A percentile compares a stretch with the other conserved stretches of the same genome.
These are phyloP conservation scores for Knoxia roxburghii DNA, from an alignment of 257 asterid genomes.

Conservation along the genomic window DNA sequence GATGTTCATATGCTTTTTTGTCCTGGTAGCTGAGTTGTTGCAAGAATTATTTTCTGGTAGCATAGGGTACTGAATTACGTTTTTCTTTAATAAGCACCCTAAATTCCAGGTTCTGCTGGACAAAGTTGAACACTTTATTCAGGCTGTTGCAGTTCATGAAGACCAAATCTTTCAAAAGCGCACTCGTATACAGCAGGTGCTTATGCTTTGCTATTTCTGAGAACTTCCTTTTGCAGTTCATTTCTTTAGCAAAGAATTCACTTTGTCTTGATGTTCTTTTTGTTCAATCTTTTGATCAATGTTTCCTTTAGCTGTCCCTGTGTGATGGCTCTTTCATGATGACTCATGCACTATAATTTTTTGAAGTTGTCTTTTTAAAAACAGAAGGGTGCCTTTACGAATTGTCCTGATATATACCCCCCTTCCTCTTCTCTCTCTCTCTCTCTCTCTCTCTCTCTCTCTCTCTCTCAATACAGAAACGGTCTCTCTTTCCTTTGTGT, in stretches of 20 bases:
- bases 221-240: neutral
- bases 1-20: neutral
- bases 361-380: too few species aligned
- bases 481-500: neutral
- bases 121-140: constrained; percentile 82
- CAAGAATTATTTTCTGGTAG: neutral
- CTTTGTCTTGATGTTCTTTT: neutral
- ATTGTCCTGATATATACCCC: too few species aligned
- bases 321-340: neutral
- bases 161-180: constrained; percentile 86
- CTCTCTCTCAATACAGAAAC: too few species aligned
- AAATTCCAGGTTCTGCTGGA: constrained; percentile 65
- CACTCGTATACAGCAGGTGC: constrained; percentile 79
- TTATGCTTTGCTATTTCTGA: constrained; percentile 8
- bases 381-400: too few species aligned
- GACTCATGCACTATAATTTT: neutral
- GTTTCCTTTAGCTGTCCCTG: neutral
- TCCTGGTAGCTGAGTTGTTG: neutral
- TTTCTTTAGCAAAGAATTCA: neutral
- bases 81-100: constrained; percentile 10
- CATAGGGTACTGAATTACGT: neutral
- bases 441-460: too few species aligned
- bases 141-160: constrained; percentile 79
- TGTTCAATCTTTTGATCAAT: neutral
- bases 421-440: neutral